phyloP scores from a whole-genome alignment of 2,329 filamentous ascomycete species.

The Talaromyces sp. region DNA sequence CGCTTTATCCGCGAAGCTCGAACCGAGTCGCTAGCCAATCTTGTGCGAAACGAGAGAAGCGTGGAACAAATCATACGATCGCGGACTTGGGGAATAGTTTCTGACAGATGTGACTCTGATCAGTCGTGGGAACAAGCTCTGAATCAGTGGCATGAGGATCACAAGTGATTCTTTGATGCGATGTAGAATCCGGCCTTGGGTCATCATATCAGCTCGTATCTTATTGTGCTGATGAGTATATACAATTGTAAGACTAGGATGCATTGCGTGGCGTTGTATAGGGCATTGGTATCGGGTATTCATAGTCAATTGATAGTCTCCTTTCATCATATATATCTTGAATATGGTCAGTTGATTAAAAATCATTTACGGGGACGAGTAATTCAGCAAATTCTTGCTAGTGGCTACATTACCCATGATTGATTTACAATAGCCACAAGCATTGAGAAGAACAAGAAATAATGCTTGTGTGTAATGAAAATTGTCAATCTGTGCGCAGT shows the following conservation, averaged over 20 bases:
- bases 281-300: slow-evolving; percentile 5
- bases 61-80: slow-evolving; percentile 73
- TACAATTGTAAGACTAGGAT: slow-evolving; percentile 11
- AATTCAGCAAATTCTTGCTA: neutral
- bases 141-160: slow-evolving; percentile 53
- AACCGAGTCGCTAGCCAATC: slow-evolving; percentile 72
- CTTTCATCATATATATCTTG: neutral
- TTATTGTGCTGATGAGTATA: neutral
- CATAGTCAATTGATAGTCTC: neutral
- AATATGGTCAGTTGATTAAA: neutral
- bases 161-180: neutral
- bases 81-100: slow-evolving; percentile 75
- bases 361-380: neutral
- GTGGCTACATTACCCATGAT: neutral
- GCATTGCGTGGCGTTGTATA: slow-evolving; percentile 14
- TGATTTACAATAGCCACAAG: neutral
- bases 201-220: neutral
- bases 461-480: too few species aligned
- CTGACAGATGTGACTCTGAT: slow-evolving; percentile 65
- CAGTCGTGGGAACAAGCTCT: slow-evolving; percentile 64
- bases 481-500: neutral
- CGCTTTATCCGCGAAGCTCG: slow-evolving; percentile 73
- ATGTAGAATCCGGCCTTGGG: neutral
- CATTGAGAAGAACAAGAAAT: neutral
- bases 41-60: slow-evolving; percentile 65